Evolutionary conservation across 176 grass and related monocot genomes (phyloP).

Genomic region (Thinopyrum elongatum): DNA sequence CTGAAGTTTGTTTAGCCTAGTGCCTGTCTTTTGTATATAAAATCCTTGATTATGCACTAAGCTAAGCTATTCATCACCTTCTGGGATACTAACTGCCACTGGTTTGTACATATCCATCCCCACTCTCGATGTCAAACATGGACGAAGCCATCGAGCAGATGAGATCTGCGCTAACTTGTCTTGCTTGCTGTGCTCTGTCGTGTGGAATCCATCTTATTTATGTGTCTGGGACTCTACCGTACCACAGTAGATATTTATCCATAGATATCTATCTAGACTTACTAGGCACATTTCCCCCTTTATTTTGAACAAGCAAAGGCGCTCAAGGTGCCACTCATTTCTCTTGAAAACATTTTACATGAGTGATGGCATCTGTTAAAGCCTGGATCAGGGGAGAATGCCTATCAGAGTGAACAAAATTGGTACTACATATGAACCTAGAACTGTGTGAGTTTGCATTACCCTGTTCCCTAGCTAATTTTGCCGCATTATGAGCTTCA

Average conservation of each 20-base stretch:
- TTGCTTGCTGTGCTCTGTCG: neutral
- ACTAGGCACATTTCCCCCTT: too few species aligned
- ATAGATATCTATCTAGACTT: too few species aligned
- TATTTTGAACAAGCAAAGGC: too few species aligned
- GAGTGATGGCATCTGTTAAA: too few species aligned
- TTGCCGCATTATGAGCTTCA: too few species aligned
- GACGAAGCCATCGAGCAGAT: neutral
- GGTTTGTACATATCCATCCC: neutral
- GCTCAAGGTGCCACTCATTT: too few species aligned
- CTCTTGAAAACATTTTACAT: too few species aligned
- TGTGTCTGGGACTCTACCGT: neutral
- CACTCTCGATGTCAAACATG: neutral
- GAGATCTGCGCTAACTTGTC: neutral
- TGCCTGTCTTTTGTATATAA: conserved; percentile 1
- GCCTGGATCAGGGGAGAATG: too few species aligned
- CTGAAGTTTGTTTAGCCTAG: neutral
- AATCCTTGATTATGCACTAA: neutral
- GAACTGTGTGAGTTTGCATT: too few species aligned
- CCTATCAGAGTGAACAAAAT: too few species aligned
- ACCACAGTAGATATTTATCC: neutral
- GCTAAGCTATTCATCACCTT: neutral
- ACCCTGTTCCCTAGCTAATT: too few species aligned
- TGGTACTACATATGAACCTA: too few species aligned
- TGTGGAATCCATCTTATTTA: neutral
- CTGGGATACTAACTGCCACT: neutral